Base-by-base conservation (phyloP, 2,329 filamentous ascomycete species). In the Xylariaceae sp. region DNA sequence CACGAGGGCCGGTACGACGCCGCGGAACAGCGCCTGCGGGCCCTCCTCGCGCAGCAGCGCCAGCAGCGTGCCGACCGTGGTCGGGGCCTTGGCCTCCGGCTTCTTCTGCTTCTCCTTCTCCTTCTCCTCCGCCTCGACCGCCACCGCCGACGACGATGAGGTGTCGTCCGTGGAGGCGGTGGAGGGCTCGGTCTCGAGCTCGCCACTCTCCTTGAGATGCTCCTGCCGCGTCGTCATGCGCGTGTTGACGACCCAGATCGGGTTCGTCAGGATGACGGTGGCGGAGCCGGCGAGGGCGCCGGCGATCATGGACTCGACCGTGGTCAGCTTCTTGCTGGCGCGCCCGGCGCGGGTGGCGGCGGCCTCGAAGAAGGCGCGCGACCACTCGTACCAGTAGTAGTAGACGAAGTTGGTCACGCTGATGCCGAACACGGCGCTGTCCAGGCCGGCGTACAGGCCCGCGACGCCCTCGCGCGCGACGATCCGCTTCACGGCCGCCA, bases 341-440 rank as follows among this genome's bases (percentile, higher is more conserved):
- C 91, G 87, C 32, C 89, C 90, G 52, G 89, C 81, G 67, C 85
- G 87, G 55, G 82, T 74, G 44, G 92, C 91, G 9, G 91, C 90
- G 62, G 82, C 81, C 73, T 91, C 91, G 78, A 98, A 97, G 72
- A 89, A 89, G 48, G 89, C 83, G 56, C 93, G 88, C 61, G 92
- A 95, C 90, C 91, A 99, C 79, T 99, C 95, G 77, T 98, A 99
- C 93, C 91, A 99, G 82, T 98, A 99, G 79, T 99, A 99, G 82
- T 99, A 99, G 46, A 99, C 93, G 73, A 99, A 99, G 81, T 99
- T 99, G 68, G 95, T 99, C 66, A 99, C 88, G 75, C 90, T 95
- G 79, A 99, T 98, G 73, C 95, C 95, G 75, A 99, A 97, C 44
- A 99, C 82, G 49, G 95, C 95, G 60, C 90, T 96, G 74, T 96